Conservation (phyloP, 495 filamentous ascomycete genomes). For the Penicillium flavigenum region DNA sequence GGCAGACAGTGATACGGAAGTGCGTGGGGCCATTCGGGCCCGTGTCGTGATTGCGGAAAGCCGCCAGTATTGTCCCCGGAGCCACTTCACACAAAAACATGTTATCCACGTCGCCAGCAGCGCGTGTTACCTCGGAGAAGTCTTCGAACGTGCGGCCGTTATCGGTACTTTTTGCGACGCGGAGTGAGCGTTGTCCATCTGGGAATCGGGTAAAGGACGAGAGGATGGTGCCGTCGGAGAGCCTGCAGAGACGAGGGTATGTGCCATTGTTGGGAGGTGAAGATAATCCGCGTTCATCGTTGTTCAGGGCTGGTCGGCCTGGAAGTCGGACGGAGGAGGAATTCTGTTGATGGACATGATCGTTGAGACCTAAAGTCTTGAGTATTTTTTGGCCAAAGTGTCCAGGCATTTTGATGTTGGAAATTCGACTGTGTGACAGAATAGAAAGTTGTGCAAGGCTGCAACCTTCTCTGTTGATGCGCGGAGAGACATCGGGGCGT, state of each 20-base stretch:
- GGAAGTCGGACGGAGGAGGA: conserved; percentile 13
- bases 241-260: conserved; percentile 40
- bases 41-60: conserved; percentile 61
- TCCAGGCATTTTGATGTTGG: conserved; percentile 28
- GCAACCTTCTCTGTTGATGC: not conserved
- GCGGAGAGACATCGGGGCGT: not conserved
- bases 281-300: conserved; percentile 41
- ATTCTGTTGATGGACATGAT: conserved; percentile 4
- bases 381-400: conserved; percentile 42
- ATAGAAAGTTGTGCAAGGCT: not conserved
- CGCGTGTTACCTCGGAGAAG: conserved; percentile 40
- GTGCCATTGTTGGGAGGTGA: conserved; percentile 45
- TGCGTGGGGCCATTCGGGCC: conserved; percentile 38
- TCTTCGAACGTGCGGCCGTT: conserved; percentile 36
- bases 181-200: conserved; percentile 30
- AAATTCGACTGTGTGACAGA: not conserved
- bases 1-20: conserved; percentile 63
- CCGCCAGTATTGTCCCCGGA: conserved; percentile 50
- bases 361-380: conserved; percentile 26
- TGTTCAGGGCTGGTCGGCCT: conserved; percentile 30
- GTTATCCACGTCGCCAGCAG: conserved; percentile 57
- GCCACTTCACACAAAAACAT: conserved; percentile 54
- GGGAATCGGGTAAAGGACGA: conserved; percentile 43
- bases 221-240: conserved; percentile 42
- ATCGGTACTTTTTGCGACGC: conserved; percentile 40